Percentiles rank a stretch among this genome's conserved stretches.
Conservation (phyloP, 441 rosid genomes). For the Syzygium malaccense region DNA sequence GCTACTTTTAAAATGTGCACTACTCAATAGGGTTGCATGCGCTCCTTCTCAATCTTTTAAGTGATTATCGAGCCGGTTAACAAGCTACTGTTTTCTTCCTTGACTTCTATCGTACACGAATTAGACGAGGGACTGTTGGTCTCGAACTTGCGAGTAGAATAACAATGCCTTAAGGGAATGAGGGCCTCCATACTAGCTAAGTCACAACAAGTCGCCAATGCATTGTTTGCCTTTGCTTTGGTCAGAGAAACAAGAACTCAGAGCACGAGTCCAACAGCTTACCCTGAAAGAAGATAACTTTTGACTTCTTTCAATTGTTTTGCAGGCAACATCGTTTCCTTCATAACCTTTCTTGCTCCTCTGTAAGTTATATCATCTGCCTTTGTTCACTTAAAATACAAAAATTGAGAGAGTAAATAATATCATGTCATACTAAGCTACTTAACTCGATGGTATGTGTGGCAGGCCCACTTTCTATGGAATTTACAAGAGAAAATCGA, state of each 20-base stretch:
- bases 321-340: constrained; percentile 14
- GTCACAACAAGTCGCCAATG: neutral
- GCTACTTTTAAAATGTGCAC: neutral
- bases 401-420: neutral
- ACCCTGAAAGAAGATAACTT: neutral
- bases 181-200: neutral
- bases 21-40: neutral
- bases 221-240: neutral
- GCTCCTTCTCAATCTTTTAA: neutral
- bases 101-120: neutral
- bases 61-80: neutral
- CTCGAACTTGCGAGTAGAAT: neutral
- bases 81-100: neutral
- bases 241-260: neutral
- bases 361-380: neutral
- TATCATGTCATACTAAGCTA: neutral
- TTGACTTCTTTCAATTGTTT: neutral
- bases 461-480: constrained; percentile 11
- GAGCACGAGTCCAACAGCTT: neutral
- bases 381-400: too few relatives aligned
- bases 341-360: constrained; percentile 18
- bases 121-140: neutral
- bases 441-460: neutral
- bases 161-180: neutral
- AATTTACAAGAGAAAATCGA: neutral